Base-by-base conservation (phyloP, 2,329 filamentous ascomycete genomes). In the Clarireedia homoeocarpa region DNA sequence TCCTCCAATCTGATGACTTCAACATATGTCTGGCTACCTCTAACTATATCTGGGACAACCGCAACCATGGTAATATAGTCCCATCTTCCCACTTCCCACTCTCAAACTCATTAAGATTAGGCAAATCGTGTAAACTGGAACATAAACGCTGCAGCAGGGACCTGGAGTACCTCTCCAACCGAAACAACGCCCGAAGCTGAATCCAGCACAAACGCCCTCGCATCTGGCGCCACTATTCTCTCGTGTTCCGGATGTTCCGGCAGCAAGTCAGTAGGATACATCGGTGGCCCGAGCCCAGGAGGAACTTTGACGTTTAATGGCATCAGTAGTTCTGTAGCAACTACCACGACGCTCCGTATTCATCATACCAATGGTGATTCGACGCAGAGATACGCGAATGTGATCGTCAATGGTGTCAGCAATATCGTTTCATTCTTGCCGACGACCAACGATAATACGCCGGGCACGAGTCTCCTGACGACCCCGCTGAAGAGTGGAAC, bases 1-100 rank as follows among this genome's bases (percentile, higher is more conserved):
- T 77, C 74, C 5, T 67, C 68, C n/a, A 82, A 86, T 59, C 74
- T 88, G 0, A 78, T 77, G 68, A 71, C 77, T 0, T 80, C 77
- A 51, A 84, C 82, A 0, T 86, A 86, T 62, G 71, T 86, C 42
- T 87, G 83, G 84, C 73, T 86, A 0, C 84, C 84, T 0, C 69
- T 86, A 0, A 71, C 65, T 4, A 73, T 85, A 58, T 72, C 71
- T 1, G 81, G 79, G 0, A 80, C 73, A 0, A 75, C 71, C 0
- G 78, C 81, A 2, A 74, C 62, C 9, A 73, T 81, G 64, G 70
- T 66, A 66, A 30, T 12, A 46, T 34, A 9, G 24, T n/a, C 45
- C n/a, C 20, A 15, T 26, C 26, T 14, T 20, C 6, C 6, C 6
- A 6, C 48, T 51, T 34, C 10, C n/a, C 14, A 17, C 6, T 14